phyloP scores from a whole-genome alignment of 2,329 filamentous ascomycete genomes.

The Pseudogymnoascus sp. region DNA sequence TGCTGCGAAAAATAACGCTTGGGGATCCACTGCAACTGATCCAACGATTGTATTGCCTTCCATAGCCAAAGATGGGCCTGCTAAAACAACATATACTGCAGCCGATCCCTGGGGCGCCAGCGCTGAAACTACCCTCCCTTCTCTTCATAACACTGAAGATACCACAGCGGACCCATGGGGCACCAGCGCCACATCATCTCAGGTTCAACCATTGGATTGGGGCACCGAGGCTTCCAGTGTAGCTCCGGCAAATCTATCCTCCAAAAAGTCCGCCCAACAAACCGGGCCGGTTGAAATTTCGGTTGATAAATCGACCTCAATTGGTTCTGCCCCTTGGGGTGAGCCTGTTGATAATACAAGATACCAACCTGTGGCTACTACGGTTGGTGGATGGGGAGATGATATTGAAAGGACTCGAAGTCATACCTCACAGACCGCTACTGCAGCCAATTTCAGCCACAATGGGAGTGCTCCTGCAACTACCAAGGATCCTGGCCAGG shows the following conservation, averaged over 20 bases:
- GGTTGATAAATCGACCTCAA: neutral
- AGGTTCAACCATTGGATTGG: neutral
- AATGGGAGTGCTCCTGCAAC: neutral
- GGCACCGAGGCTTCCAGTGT: neutral
- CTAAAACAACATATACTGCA: neutral
- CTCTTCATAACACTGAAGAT: neutral
- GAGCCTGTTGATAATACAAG: neutral
- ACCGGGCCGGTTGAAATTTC: neutral
- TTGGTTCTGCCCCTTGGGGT: neutral
- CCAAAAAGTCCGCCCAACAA: neutral
- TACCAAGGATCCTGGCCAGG: neutral
- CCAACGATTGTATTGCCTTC: neutral
- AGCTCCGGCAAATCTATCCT: neutral
- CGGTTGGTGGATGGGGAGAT: neutral
- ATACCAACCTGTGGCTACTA: neutral
- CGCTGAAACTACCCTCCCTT: neutral
- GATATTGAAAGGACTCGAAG: neutral
- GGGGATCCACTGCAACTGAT: neutral
- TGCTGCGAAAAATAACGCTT: neutral
- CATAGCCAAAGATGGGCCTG: neutral
- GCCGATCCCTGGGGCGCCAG: neutral
- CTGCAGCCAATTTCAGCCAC: neutral
- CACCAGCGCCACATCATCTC: neutral
- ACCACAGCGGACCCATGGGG: neutral
- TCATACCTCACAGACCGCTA: neutral